Evolutionary conservation across 2,329 filamentous ascomycete species (phyloP), one percentile per base, ranked within the genome.

Genomic region (Fonsecaea pugnacius): DNA sequence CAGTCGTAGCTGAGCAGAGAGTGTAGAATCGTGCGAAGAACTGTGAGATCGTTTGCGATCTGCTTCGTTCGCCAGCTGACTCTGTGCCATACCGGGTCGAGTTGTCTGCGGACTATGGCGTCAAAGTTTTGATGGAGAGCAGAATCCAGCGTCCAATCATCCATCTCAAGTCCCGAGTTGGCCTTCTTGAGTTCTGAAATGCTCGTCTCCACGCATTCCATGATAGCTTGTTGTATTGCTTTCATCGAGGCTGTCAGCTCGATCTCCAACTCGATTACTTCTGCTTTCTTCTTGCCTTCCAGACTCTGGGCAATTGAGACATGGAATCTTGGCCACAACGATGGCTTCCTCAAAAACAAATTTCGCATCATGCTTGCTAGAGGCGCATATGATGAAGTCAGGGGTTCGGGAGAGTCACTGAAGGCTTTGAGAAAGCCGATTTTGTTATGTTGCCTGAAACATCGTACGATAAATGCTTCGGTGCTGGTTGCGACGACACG

Each of bases 51-150:
- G 72, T 89, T 90, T 62, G 96, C 94, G 70, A 99, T 96, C 77
- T 97, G 93, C 72, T 90, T 91, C 1, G 94, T 98, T 77, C 95
- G 92, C 84, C 91, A 96, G 75, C 91, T 97, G 58, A 96, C 91
- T 60, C 95, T 87, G 79, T 99, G 95, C 95, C 95, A 99, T 64
- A 98, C 93, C 4, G 94, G 93, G 73, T 98, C 93, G 18, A 99
- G 81, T 76, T 99, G 95, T 63, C 93, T 86, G 67, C 94, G 86
- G 57, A 99, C 88, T 61, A 93, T 89, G 65, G 91, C 82, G 75
- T 98, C 95, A 75, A 99, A 99, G 72, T 92, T 96, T 73, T 90
- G 91, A 70, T 97, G 90, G 66, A 98, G 79, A 38, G 94, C 94
- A 73, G 91, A 97, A 76, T 98, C 94, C 18, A 96, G 82, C 56